phyloP scores from a whole-genome alignment of 225 moss, liverwort and hornwort genomes.

The Bryoerythrophyllum caledonicum region DNA sequence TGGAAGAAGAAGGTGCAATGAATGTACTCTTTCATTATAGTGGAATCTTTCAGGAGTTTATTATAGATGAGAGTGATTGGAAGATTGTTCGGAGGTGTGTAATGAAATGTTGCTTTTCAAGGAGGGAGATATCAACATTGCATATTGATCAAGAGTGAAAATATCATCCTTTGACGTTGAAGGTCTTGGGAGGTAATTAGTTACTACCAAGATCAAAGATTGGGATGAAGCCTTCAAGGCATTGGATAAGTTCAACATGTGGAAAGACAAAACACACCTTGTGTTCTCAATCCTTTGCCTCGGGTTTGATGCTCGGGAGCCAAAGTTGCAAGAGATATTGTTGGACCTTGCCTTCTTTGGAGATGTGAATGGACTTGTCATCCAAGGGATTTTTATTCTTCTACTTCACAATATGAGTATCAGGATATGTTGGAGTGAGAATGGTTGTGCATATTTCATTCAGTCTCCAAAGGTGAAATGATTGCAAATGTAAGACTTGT shows the following conservation, averaged over 20 bases:
- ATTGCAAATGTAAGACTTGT: neutral
- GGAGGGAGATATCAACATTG: too few relatives aligned
- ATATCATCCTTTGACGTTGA: too few relatives aligned
- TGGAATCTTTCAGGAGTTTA: neutral
- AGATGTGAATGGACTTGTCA: too few relatives aligned
- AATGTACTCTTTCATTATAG: neutral
- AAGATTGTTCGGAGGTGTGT: neutral
- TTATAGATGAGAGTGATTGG: neutral
- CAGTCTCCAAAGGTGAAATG: neutral
- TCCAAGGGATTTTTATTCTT: too few relatives aligned
- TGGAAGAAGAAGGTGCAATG: neutral
- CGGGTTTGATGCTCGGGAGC: neutral
- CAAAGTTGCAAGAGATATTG: neutral
- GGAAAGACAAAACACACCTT: neutral
- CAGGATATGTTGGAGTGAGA: neutral
- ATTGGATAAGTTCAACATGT: neutral
- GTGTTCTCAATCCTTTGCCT: neutral
- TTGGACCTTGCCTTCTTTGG: conserved; percentile 8
- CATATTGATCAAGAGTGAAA: too few relatives aligned
- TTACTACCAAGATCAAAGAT: too few relatives aligned
- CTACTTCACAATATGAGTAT: too few relatives aligned
- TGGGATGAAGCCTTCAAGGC: too few relatives aligned
- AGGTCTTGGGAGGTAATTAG: too few relatives aligned
- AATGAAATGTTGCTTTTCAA: too few relatives aligned
- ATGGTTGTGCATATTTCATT: neutral